Evolutionary conservation across 2,329 filamentous ascomycete genomes (phyloP).

Genomic region (Ophiognomonia clavigignenti-juglandacearum): DNA sequence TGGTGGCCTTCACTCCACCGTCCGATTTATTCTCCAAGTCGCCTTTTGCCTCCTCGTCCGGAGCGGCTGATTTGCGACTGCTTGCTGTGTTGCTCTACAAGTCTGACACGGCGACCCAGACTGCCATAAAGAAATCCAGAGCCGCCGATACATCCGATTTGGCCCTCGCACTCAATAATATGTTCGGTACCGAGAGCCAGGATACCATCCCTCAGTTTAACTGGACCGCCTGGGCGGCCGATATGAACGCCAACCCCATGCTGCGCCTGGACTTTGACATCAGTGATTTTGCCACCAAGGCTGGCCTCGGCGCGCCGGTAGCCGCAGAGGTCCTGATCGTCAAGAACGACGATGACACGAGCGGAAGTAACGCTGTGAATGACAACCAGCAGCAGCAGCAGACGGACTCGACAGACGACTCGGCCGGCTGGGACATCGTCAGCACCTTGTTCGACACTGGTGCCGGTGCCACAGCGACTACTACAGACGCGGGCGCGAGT

Average conservation of each 20-base stretch:
- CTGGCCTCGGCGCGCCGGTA: constrained; percentile 11
- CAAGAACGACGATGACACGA: constrained; percentile 7
- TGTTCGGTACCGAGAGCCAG: background rate
- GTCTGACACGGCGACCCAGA: background rate
- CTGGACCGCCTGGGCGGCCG: constrained; percentile 12
- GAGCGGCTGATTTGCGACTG: constrained; percentile 13
- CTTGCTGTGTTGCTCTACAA: constrained; percentile 12
- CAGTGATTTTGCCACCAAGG: constrained; percentile 9
- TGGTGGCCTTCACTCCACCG: constrained; percentile 21
- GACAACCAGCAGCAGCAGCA: too few relatives aligned
- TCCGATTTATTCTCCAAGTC: constrained; percentile 25
- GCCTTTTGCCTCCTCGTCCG: constrained; percentile 16
- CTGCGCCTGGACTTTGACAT: constrained; percentile 12
- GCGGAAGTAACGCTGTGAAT: too few relatives aligned
- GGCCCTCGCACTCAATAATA: background rate
- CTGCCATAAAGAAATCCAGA: background rate
- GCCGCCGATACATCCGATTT: background rate
- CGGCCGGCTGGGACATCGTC: constrained; percentile 8
- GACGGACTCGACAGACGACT: background rate
- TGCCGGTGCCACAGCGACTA: background rate
- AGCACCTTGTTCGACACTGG: constrained; percentile 8
- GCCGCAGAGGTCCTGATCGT: constrained; percentile 12
- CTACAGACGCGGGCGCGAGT: background rate
- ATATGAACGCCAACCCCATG: constrained; percentile 9
- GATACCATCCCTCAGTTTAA: constrained; percentile 6